Base-by-base conservation (phyloP, 148 eudicot genomes). In the Dysphania ambrosioides region DNA sequence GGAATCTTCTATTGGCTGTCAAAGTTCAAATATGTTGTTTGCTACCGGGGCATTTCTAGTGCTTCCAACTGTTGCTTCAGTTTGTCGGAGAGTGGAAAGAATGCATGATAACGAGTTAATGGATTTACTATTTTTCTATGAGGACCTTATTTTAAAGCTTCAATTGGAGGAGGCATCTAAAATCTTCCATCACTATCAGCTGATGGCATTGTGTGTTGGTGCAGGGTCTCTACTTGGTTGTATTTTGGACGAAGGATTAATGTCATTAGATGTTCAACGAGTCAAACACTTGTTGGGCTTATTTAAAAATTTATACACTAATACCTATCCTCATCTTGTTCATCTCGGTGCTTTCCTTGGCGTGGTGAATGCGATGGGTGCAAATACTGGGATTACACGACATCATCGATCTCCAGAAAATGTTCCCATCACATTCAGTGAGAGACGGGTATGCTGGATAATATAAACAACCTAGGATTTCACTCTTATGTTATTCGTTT, bases 301-400 rank as follows among this genome's bases (percentile, higher is more conserved):
- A 36, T 89, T 83, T 71, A 85, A 84, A 83, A 79, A 78, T 77
- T 75, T 78, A 66, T 96, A 92, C 83, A 76, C 93, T 23, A 75
- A 75, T 79, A 74, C 89, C 60, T 82, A 90, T 61, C 92, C 90
- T 71, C 93, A 87, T 61, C 79, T 89, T 71, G 74, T 88, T 66
- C 92, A 90, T 82, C 83, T 96, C 32, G 97, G 97, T 86, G 99
- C 93, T 13, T 87, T 90, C 89, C 85, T 96, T 75, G 99, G 97
- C 78, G 84, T 89, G 72, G 85, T 92, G 38, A 96, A 90, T 84
- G 85, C 90, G 69, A 79, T 96, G 83, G 99, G 99, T 67, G 97
- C 92, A 72, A 87, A 92, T 79, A 92, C 91, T 41, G 99, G 94
- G 60, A 83, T 71, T 30, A 51, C 80, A 68, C 7, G 79, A 78